phyloP scores from a whole-genome alignment of 495 filamentous ascomycete genomes.

The Hypomontagnella monticulosa region DNA sequence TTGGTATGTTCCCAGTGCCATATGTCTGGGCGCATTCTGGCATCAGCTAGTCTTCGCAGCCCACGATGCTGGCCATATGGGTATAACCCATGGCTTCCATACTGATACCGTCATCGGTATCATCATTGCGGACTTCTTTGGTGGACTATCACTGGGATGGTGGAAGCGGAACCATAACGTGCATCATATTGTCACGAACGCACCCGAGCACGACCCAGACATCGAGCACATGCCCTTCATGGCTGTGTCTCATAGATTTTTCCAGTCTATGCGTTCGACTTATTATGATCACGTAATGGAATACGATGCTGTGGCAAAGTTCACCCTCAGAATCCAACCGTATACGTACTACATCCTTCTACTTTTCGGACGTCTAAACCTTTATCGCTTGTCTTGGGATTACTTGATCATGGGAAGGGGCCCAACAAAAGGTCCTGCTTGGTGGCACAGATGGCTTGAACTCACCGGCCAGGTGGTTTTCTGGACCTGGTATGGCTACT shows the following conservation, averaged over 20 bases:
- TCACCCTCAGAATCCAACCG: conserved; percentile 78
- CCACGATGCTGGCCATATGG: conserved; percentile 98
- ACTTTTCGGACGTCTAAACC: conserved; percentile 88
- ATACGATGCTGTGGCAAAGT: conserved; percentile 78
- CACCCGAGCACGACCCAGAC: conserved; percentile 95
- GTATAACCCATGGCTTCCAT: conserved; percentile 89
- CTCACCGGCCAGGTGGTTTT: conserved; percentile 84
- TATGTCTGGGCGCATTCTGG: conserved; percentile 88
- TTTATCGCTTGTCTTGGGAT: conserved; percentile 85
- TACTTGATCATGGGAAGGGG: conserved; percentile 80
- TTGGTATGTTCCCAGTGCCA: conserved; percentile 79
- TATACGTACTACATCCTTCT: conserved; percentile 90
- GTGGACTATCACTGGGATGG: conserved; percentile 92
- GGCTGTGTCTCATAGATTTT: conserved; percentile 87
- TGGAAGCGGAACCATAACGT: conserved; percentile 99
- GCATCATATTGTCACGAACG: conserved; percentile 97
- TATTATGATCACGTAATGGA: conserved; percentile 91
- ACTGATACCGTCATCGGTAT: conserved; percentile 87
- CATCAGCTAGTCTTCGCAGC: conserved; percentile 95
- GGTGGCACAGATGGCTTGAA: conserved; percentile 92
- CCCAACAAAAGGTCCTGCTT: conserved; percentile 81
- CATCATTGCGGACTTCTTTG: conserved; percentile 87
- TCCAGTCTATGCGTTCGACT: conserved; percentile 78
- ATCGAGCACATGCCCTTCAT: conserved; percentile 98
- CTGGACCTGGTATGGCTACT: conserved; percentile 95